Base-by-base conservation (phyloP, 805 yeast genomes). In the Kazachstania kunashirensis region DNA sequence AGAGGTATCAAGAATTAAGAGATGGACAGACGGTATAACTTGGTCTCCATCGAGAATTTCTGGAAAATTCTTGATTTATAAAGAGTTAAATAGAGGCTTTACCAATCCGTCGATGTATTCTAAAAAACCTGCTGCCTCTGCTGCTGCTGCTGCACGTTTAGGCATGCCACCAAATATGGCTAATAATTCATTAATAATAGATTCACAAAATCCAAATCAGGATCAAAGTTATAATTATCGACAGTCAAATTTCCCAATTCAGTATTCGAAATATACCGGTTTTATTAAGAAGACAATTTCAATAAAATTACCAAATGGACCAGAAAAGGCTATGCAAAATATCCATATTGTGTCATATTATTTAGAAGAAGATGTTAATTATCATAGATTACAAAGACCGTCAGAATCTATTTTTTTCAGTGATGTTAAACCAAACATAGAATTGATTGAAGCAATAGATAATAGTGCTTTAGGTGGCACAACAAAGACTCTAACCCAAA, bases 21-120 rank as follows among this genome's bases (percentile, higher is more conserved):
- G 96, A 40, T 88, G 96, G 96, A 88, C 96, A 2, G 96, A 88
- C 50, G 95, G 96, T 11, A 72, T 84, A 8, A 68, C 85, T 11
- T 88, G 96, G 96, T 77, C 86, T 2, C 95, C 96, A 0, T 79
- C 92, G 2, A 65, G 96, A 27, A 84, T 88, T 23, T 66, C 84
- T 26, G 95, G 95, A 6, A 67, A 92, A 40, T 88, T 88, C 48
- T 62, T 88, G 18, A 77, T 88, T 9, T 88, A 88, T 57, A 71
- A 94, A 18, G 92, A 86, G 52, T 55, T 50, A 30, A 45, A 48
- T 26, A 52, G 41, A 23, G 18, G 23, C 10, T 31, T 6, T 18
- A 29, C 29, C 6, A 24, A 14, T 16, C 15, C 27, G 6, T 21
- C 29, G 6, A 21, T 30, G 25, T 11, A 16, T n/a, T 14, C 29